phyloP scores from a whole-genome alignment of 1,284 basidiomycete genomes.

The Ceratorhiza oryzae-sativae region DNA sequence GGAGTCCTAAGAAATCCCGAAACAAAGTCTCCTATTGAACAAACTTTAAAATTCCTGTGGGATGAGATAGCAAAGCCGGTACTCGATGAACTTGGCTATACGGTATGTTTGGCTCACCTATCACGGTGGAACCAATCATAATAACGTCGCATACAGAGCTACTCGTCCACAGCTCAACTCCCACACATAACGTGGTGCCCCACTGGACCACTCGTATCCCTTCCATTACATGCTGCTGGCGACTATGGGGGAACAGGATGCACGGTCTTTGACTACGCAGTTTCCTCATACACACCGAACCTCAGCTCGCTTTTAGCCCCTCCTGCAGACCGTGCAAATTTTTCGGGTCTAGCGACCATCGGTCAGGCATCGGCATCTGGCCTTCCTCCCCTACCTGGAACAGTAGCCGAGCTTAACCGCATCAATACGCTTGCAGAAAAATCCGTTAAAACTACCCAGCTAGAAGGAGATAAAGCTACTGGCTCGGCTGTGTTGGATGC shows the following conservation, averaged over 20 bases:
- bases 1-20: not conserved
- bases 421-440: not conserved
- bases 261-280: not conserved
- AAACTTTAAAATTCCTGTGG: not conserved
- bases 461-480: not conserved
- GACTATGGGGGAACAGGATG: not conserved
- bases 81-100: conserved; percentile 11
- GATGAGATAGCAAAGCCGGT: not conserved
- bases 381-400: not conserved
- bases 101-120: not conserved
- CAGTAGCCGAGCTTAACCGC: not conserved
- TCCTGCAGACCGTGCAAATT: not conserved
- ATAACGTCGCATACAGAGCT: not conserved
- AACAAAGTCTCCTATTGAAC: not conserved
- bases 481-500: not conserved
- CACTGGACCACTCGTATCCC: not conserved
- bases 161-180: not conserved
- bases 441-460: not conserved
- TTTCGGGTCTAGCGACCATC: not conserved
- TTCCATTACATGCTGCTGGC: conserved; percentile 9
- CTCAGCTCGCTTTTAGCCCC: not conserved
- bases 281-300: conserved; percentile 1
- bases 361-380: not conserved
- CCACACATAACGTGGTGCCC: conserved; percentile 21
- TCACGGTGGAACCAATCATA: too few relatives aligned